These are phyloP conservation scores for Lepidium sativum DNA, from an alignment of 345 rosid species.

Conservation along the genomic window DNA sequence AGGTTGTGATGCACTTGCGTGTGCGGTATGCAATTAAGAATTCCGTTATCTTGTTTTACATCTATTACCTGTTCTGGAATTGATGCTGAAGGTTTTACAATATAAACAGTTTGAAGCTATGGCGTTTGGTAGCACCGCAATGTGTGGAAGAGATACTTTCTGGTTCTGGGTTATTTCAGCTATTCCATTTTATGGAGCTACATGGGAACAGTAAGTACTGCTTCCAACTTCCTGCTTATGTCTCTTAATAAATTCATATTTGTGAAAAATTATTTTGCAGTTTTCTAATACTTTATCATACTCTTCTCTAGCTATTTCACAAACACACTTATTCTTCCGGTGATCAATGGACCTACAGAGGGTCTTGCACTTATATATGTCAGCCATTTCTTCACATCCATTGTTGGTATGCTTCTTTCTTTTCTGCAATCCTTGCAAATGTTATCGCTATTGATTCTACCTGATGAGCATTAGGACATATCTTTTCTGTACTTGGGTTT, in stretches of 20 bases:
- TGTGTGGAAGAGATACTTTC: conserved; percentile 86
- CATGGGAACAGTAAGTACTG: conserved; percentile 91
- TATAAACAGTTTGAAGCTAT: conserved; percentile 63
- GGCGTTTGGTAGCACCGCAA: conserved; percentile 94
- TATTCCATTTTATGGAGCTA: conserved; percentile 87
- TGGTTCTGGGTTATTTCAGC: conserved; percentile 99
- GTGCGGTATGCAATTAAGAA: conserved; percentile 61
- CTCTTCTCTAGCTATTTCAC: conserved; percentile 67
- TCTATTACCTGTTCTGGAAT: not conserved
- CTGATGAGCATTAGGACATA: not conserved
- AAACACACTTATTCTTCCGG: conserved; percentile 92
- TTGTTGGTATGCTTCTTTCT: conserved; percentile 61
- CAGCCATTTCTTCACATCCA: conserved; percentile 66
- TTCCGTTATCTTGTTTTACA: not conserved
- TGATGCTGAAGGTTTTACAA: not conserved
- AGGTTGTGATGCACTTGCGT: conserved; percentile 99
- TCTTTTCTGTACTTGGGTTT: not conserved
- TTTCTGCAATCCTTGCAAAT: not conserved
- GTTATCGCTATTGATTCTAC: not conserved
- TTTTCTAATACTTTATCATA: not conserved
- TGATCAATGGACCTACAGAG: conserved; percentile 92
- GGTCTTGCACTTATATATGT: conserved; percentile 84
- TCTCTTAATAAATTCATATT: not conserved
- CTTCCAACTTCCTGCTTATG: not conserved
- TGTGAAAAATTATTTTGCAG: not conserved